Base-by-base conservation (phyloP, 805 yeast species). In the Kazachstania viticola region DNA sequence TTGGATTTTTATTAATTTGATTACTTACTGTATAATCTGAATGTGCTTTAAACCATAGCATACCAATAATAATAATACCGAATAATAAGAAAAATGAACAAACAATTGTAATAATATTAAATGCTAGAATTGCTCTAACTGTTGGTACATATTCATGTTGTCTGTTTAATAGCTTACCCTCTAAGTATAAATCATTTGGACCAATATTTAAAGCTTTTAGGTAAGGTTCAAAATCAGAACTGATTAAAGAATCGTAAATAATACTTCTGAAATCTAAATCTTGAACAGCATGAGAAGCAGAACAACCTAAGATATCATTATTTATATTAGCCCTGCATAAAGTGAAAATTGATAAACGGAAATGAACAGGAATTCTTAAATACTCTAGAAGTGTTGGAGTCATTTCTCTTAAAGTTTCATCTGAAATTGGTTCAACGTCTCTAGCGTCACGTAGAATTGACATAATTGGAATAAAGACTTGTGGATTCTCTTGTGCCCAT, bases 121-220 rank as follows among this genome's bases (percentile, higher is more conserved):
- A 39, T 5, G 60, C 49, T 27, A 56, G 37, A 13, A 46, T 40
- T 3, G 59, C 54, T 24, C 39, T 44, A 19, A 54, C 40, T 5
- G 54, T 49, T 9, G 61, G 58, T 14, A 49, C 54, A 32, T 54
- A 56, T 31, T 50, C 50, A 27, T 49, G 49, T 39, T 56, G 46
- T 32, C 51, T 51, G 9, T 42, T 21, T 39, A 44, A 40, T 32
- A 56, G 37, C 21, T 51, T 39, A 41, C 60, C 61, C 9, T 44
- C 48, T 22, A 56, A 35, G 24, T 50, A 39, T 27, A 56, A 34
- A 15, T 55, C 51, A 14, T 47, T 37, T 26, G 48, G 38, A 14
- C 41, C 34, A 25, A 56, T 41, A 19, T 40, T 34, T 32, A 56
- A 36, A 15, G 56, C 61, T 11, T 36, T 39, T 31, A 54, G 33